These are phyloP conservation scores for Plenodomus tracheiphilus DNA, from an alignment of 2,329 filamentous ascomycete species.

Conservation along the genomic window DNA sequence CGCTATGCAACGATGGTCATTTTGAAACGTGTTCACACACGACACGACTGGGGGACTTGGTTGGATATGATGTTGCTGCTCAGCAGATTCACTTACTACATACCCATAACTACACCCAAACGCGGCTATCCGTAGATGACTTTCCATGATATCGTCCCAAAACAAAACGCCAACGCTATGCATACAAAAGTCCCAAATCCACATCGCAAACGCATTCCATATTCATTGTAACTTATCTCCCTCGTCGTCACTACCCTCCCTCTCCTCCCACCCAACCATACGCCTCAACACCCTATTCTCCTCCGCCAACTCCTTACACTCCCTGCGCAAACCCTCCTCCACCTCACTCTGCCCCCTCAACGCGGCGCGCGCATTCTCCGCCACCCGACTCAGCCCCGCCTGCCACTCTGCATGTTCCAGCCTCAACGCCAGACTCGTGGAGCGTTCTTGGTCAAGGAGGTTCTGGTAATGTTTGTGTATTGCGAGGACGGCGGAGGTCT, in stretches of 20 bases:
- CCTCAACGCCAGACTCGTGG: conserved; percentile 50
- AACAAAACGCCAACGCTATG: conserved; percentile 29
- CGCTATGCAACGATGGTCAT: neutral
- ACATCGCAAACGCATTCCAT: neutral
- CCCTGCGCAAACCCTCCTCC: conserved; percentile 42
- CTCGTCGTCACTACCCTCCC: conserved; percentile 47
- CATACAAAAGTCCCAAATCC: conserved; percentile 3
- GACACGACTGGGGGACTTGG: too few relatives aligned
- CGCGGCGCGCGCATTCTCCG: conserved; percentile 47
- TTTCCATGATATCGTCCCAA: conserved; percentile 11
- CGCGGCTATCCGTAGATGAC: neutral
- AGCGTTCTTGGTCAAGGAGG: conserved; percentile 49
- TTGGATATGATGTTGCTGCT: neutral
- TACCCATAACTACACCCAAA: neutral
- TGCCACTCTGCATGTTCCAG: conserved; percentile 56
- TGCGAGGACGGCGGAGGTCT: conserved; percentile 48
- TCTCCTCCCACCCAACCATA: conserved; percentile 52
- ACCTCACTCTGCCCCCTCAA: conserved; percentile 44
- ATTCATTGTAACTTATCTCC: conserved; percentile 20
- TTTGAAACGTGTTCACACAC: neutral
- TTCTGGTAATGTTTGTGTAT: conserved; percentile 54
- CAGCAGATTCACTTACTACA: neutral
- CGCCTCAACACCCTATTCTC: conserved; percentile 53
- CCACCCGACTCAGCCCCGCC: conserved; percentile 48
- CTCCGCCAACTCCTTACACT: conserved; percentile 49